Evolutionary conservation across 139 green algal genomes (phyloP), one percentile per base, ranked within the genome.

Genomic region (Coelastrella sp.): DNA sequence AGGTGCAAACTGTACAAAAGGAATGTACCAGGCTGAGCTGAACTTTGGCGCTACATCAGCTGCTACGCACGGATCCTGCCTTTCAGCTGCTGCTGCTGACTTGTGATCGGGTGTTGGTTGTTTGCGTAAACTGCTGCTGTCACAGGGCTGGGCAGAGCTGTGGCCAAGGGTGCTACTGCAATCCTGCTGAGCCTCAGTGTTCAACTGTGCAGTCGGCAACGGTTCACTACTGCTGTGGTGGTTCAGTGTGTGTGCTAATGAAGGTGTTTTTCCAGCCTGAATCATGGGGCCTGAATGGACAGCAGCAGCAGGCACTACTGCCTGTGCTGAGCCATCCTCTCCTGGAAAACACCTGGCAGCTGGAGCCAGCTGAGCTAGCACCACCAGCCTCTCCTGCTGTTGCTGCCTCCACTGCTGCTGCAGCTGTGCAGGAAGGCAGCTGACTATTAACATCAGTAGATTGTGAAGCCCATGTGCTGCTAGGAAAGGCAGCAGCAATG

Each of bases 401-500:
- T 65, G 61, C 35, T 49, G 35, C 35, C 35, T 49, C 82, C 66
- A 74, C 61, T 78, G 14, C 5, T 87, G 82, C 82, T 74, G 14
- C 22, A 88, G 84, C 19, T 88, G n/a, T 6, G 19, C 35, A 9
- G 84, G 84, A 66, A 88, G 49, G 66, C 66, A 80, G 14, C 22
- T n/a, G 49, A 88, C 35, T 27, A 88, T 66, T 66, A 88, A 22
- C 9, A 25, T 27, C 66, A 88, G 68, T 20, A 57, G 60, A 66
- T 81, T 88, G 68, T 88, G 49, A 22, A 88, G 68, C 68, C 84
- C 84, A 8, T 88, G 84, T 8, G 66, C 25, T 22, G 84, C 68
- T 17, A 82, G 61, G 25, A 87, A 87, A 4, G 82, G 84, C 84
- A 88, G 68, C 68, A 88, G 27, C 66, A 88, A 35, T 24, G 84